Evolutionary conservation across 345 rosid species (phyloP).

Genomic region (Carallia pectinifolia): DNA sequence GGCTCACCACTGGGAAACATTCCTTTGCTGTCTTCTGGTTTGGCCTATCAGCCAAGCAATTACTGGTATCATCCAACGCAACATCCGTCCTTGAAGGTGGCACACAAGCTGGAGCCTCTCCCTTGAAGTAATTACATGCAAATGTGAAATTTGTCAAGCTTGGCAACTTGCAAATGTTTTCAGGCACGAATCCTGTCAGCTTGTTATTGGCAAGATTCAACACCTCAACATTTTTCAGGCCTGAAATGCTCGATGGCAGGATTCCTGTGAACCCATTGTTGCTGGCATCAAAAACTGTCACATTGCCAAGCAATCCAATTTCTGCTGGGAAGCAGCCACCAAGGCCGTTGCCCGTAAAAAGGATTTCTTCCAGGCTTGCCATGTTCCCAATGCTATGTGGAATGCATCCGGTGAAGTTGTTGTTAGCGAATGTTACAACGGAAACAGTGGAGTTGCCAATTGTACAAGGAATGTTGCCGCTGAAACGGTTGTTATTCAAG

Average conservation of each 20-base stretch:
- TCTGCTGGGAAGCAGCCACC: slow-evolving; percentile 27
- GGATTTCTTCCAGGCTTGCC: slow-evolving; percentile 20
- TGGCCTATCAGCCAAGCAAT: slow-evolving; percentile 49
- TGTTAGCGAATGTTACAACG: slow-evolving; percentile 23
- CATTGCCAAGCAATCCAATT: slow-evolving; percentile 20
- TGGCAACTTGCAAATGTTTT: slow-evolving; percentile 19
- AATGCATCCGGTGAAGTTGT: slow-evolving; percentile 26
- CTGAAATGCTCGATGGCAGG: slow-evolving; percentile 17
- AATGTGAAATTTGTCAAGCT: slow-evolving; percentile 25
- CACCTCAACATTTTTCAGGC: slow-evolving; percentile 16
- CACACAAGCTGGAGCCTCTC: slow-evolving; percentile 20
- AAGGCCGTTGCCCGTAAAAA: slow-evolving; percentile 20
- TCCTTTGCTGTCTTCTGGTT: slow-evolving; percentile 38
- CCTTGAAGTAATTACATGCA: slow-evolving; percentile 26
- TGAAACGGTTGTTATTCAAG: slow-evolving; percentile 20
- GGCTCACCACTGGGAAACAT: slow-evolving; percentile 39
- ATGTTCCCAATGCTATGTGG: slow-evolving; percentile 31
- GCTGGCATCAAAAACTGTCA: slow-evolving; percentile 26
- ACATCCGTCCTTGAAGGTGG: slow-evolving; percentile 8
- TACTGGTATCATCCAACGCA: slow-evolving; percentile 22
- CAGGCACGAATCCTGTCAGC: slow-evolving; percentile 25
- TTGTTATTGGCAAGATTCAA: slow-evolving; percentile 25
- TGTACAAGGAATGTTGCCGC: slow-evolving; percentile 15
- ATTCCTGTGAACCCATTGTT: slow-evolving; percentile 21
- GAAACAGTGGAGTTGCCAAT: slow-evolving; percentile 26